These are phyloP conservation scores for Setaria viridis DNA, from an alignment of 202 grass and related monocot genomes.

Conservation along the genomic window DNA sequence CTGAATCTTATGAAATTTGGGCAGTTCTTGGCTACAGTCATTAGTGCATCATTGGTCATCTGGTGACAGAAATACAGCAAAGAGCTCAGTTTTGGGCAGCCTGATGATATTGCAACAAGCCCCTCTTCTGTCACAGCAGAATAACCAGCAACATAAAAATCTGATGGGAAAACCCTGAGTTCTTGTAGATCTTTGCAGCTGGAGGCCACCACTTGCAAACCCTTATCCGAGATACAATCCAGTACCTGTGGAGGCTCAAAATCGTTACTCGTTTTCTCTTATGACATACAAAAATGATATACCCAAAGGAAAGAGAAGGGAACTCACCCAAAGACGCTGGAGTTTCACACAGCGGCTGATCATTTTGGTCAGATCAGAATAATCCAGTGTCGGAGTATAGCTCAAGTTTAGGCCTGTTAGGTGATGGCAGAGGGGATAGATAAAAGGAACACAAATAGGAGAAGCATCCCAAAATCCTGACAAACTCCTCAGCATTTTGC, in stretches of 20 bases:
- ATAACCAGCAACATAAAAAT: constrained; percentile 60
- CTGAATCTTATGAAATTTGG: constrained; percentile 94
- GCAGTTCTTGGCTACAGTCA: constrained; percentile 82
- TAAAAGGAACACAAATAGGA: constrained; percentile 60
- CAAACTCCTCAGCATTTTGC: constrained; percentile 85
- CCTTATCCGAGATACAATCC: constrained; percentile 93
- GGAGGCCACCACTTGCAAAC: constrained; percentile 81
- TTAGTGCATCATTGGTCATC: constrained; percentile 95
- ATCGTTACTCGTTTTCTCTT: not conserved
- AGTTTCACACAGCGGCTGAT: constrained; percentile 83
- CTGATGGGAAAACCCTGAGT: constrained; percentile 96
- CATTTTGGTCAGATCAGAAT: constrained; percentile 77
- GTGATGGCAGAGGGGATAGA: constrained; percentile 73
- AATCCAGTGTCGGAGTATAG: constrained; percentile 85
- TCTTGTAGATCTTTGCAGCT: constrained; percentile 92
- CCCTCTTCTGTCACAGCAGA: constrained; percentile 89
- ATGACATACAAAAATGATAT: constrained; percentile 14
- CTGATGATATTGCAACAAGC: constrained; percentile 86
- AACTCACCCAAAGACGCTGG: constrained; percentile 90
- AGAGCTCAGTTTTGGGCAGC: constrained; percentile 82
- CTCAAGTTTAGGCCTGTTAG: constrained; percentile 90
- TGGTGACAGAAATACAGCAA: constrained; percentile 93
- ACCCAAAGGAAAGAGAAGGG: not conserved
- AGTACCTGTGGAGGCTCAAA: constrained; percentile 65
- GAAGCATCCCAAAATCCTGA: constrained; percentile 96